phyloP scores from a whole-genome alignment of 2,329 filamentous ascomycete species.

The Catunica adiposa region DNA sequence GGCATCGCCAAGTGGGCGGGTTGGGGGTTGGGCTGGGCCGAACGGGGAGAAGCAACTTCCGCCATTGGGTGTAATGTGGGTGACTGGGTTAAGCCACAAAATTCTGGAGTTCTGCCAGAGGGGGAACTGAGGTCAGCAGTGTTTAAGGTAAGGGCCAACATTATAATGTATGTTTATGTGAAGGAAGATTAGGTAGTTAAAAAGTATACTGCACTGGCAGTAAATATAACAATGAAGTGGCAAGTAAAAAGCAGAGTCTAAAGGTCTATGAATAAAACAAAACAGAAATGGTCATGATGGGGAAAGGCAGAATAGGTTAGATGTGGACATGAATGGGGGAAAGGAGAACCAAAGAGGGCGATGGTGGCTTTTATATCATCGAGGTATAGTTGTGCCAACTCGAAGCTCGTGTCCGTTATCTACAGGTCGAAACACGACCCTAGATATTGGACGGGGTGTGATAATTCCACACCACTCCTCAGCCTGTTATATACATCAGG shows the following conservation, averaged over 20 bases:
- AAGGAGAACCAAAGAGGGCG: not conserved
- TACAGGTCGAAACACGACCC: not conserved
- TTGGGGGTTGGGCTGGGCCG: conserved; percentile 53
- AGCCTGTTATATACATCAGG: not conserved
- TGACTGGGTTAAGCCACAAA: conserved; percentile 25
- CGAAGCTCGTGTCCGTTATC: not conserved
- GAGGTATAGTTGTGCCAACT: not conserved
- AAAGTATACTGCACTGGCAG: not conserved
- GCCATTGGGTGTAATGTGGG: conserved; percentile 13
- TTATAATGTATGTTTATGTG: not conserved
- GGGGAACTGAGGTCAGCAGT: conserved; percentile 24
- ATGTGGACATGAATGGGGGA: not conserved
- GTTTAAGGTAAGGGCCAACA: conserved; percentile 21
- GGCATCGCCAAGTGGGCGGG: conserved; percentile 71
- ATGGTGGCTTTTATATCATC: conserved; percentile 10
- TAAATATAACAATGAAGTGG: not conserved
- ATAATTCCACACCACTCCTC: not conserved
- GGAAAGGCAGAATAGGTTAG: not conserved
- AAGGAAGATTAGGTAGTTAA: not conserved
- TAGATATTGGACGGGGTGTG: not conserved
- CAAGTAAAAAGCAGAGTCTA: not conserved
- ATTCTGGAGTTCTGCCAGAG: conserved; percentile 30
- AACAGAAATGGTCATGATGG: not conserved
- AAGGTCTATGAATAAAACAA: not conserved
- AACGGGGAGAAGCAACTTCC: conserved; percentile 11